These are phyloP conservation scores for Usnea hakonensis DNA, from an alignment of 495 filamentous ascomycete genomes.

Conservation along the genomic window DNA sequence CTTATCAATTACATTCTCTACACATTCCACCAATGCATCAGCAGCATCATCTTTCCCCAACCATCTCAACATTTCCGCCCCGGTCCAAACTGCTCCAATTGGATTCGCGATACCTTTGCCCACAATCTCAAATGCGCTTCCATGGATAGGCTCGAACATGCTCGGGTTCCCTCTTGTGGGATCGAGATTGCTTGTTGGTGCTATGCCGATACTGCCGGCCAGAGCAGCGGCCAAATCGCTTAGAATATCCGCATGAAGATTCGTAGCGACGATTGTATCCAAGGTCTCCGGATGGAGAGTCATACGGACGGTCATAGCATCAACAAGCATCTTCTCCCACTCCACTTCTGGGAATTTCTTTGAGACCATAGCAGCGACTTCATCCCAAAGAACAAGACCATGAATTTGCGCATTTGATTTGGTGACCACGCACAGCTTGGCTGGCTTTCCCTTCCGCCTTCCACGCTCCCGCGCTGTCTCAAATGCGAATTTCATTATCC, in stretches of 20 bases:
- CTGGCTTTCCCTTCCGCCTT: slow-evolving; percentile 30
- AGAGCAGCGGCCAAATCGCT: slow-evolving; percentile 51
- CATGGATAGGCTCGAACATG: slow-evolving; percentile 65
- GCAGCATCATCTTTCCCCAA: slow-evolving; percentile 50
- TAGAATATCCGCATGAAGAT: slow-evolving; percentile 51
- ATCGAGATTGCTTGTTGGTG: slow-evolving; percentile 57
- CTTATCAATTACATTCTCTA: slow-evolving; percentile 53
- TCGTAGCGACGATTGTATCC: slow-evolving; percentile 51
- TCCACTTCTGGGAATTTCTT: slow-evolving; percentile 46
- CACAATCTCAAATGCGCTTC: slow-evolving; percentile 63
- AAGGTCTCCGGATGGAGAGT: slow-evolving; percentile 45
- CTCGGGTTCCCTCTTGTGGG: slow-evolving; percentile 51
- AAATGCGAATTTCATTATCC: slow-evolving; percentile 51
- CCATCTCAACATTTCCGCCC: slow-evolving; percentile 61
- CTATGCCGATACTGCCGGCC: slow-evolving; percentile 50
- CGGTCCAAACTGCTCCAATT: slow-evolving; percentile 62
- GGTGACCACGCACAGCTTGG: slow-evolving; percentile 45
- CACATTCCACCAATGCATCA: slow-evolving; percentile 46
- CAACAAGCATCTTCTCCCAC: slow-evolving; percentile 52
- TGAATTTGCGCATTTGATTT: slow-evolving; percentile 53
- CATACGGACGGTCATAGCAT: slow-evolving; percentile 54
- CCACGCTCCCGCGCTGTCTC: slow-evolving; percentile 41
- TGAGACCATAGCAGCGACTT: slow-evolving; percentile 40
- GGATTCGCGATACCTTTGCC: slow-evolving; percentile 67
- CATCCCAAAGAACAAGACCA: slow-evolving; percentile 53